Percentiles rank a stretch among this genome's conserved stretches.
These are phyloP conservation scores for Lepidium africanum DNA, from an alignment of 345 rosid genomes.

Conservation along the genomic window DNA sequence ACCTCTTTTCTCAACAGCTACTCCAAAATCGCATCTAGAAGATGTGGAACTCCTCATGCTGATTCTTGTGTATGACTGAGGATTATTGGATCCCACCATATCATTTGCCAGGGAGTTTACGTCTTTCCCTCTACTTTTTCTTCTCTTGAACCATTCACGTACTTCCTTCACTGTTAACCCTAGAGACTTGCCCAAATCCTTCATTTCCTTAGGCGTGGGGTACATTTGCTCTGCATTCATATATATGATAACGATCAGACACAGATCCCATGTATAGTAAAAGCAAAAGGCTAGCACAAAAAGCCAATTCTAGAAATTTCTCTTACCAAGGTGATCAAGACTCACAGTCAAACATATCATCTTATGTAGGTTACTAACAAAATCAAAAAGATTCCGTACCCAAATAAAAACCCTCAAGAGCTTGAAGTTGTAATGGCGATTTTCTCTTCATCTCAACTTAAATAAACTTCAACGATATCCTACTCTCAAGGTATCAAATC, in stretches of 20 bases:
- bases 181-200: constrained; percentile 43
- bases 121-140: constrained; percentile 39
- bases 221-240: constrained; percentile 48
- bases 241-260: not conserved
- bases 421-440: constrained; percentile 58
- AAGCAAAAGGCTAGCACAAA: not conserved
- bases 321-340: not conserved
- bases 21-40: constrained; percentile 22
- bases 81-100: constrained; percentile 8
- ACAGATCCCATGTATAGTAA: not conserved
- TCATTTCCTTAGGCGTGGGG: constrained; percentile 49
- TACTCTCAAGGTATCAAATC: not conserved
- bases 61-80: not conserved
- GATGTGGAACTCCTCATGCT: constrained; percentile 8
- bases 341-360: not conserved
- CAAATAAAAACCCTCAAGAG: constrained; percentile 57
- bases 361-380: not conserved
- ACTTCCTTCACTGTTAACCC: constrained; percentile 71
- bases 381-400: constrained; percentile 26
- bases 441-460: constrained; percentile 52
- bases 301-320: not conserved
- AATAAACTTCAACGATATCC: not conserved
- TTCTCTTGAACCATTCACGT: constrained; percentile 71
- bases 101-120: constrained; percentile 19
- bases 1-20: constrained; percentile 14